These are phyloP conservation scores for Antitrichia curtipendula DNA, from an alignment of 225 moss, liverwort and hornwort genomes.

Conservation along the genomic window DNA sequence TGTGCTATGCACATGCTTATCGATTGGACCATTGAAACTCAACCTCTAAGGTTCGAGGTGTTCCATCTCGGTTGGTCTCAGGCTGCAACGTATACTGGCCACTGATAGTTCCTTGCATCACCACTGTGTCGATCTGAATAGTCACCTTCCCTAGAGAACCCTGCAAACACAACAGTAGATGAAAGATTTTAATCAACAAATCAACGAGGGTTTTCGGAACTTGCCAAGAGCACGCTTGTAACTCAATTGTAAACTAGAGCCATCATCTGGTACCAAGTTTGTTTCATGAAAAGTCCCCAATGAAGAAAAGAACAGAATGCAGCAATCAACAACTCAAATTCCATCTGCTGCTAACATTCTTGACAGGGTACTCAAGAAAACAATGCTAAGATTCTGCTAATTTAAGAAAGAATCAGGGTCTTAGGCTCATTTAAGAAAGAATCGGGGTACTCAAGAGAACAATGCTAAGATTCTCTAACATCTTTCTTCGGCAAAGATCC, in stretches of 20 bases:
- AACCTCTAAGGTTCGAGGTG: slow-evolving; percentile 78
- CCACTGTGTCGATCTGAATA: slow-evolving; percentile 91
- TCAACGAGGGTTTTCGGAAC: not conserved
- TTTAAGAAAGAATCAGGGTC: not conserved
- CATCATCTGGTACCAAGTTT: not conserved
- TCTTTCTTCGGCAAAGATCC: not conserved
- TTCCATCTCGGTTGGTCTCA: slow-evolving; percentile 90
- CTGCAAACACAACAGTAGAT: slow-evolving; percentile 15
- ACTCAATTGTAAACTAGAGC: not conserved
- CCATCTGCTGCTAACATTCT: not conserved
- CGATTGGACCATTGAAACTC: slow-evolving; percentile 99
- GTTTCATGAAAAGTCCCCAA: not conserved
- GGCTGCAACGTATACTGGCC: slow-evolving; percentile 84
- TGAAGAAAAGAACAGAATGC: not conserved
- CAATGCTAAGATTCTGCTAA: too few species aligned
- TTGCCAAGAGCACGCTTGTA: not conserved
- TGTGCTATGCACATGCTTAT: slow-evolving; percentile 9
- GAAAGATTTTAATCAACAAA: not conserved
- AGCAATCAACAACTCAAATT: not conserved
- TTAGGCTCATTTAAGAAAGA: too few species aligned
- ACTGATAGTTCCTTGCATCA: slow-evolving; percentile 76
- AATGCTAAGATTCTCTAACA: not conserved
- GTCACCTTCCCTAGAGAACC: slow-evolving; percentile 94
- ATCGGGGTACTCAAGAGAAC: not conserved
- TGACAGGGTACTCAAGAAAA: too few species aligned